These are phyloP conservation scores for Aspergillus cavernicola DNA, from an alignment of 495 filamentous ascomycete species.

Conservation along the genomic window DNA sequence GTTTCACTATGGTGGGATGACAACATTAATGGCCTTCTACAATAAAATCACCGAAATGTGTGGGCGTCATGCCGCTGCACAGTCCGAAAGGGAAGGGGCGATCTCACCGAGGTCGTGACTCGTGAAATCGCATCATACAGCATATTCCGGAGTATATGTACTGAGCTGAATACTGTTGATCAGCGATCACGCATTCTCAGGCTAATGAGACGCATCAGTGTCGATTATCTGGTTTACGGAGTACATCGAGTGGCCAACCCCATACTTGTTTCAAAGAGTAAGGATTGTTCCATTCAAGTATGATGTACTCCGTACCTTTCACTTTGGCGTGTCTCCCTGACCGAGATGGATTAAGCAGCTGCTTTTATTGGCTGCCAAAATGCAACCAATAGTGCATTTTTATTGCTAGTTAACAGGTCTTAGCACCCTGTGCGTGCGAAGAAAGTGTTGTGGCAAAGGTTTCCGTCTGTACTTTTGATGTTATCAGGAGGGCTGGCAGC, in stretches of 20 bases:
- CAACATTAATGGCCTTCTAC: not conserved
- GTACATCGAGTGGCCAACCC: not conserved
- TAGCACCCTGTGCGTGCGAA: not conserved
- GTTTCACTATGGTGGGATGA: not conserved
- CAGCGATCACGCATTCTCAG: no score
- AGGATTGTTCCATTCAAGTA: not conserved
- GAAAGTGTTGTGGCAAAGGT: not conserved
- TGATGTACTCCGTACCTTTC: no score
- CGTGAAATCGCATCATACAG: no score
- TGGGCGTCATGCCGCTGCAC: not conserved
- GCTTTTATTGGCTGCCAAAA: not conserved
- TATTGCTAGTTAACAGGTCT: not conserved
- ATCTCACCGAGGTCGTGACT: no score
- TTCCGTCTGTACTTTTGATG: not conserved
- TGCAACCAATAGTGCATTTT: not conserved
- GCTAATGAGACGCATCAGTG: no score
- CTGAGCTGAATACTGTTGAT: not conserved
- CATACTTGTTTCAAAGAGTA: not conserved
- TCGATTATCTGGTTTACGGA: not conserved
- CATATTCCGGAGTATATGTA: no score
- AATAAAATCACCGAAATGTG: not conserved
- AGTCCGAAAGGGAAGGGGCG: not conserved
- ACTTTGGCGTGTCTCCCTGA: not conserved
- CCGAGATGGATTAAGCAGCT: not conserved
- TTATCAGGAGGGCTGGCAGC: not conserved